Conservation (phyloP, 345 rosid species). For the Euclidium syriacum region DNA sequence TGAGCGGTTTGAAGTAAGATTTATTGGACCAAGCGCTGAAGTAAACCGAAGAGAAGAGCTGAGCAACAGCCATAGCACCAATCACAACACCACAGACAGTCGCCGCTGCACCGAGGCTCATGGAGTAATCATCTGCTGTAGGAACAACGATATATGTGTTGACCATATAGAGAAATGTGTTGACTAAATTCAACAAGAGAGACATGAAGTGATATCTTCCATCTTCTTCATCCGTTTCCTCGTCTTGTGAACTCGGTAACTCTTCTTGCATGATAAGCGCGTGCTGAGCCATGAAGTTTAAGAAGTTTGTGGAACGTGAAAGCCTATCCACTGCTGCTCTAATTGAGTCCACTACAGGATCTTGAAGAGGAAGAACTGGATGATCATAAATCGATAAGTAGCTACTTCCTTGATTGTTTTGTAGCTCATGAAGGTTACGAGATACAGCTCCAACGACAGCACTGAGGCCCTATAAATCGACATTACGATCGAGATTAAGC, state of each 20-base stretch:
- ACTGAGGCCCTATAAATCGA: constrained; percentile 65
- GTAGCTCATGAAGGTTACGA: constrained; percentile 95
- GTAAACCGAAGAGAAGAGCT: constrained; percentile 88
- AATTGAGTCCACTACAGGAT: constrained; percentile 75
- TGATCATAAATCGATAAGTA: constrained; percentile 86
- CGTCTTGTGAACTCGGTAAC: constrained; percentile 68
- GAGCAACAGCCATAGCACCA: constrained; percentile 98
- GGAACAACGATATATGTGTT: constrained; percentile 92
- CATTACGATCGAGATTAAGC: neutral
- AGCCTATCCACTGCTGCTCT: constrained; percentile 89
- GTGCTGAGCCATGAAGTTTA: constrained; percentile 85
- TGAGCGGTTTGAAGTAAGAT: constrained; percentile 87
- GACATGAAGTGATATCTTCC: constrained; percentile 88
- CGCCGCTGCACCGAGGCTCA: constrained; percentile 92
- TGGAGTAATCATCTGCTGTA: constrained; percentile 89
- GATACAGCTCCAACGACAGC: constrained; percentile 98
- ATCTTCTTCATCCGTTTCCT: constrained; percentile 46
- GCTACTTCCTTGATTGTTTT: constrained; percentile 90
- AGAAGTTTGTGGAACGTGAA: constrained; percentile 78
- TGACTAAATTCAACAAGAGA: constrained; percentile 71
- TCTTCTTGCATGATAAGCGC: constrained; percentile 95
- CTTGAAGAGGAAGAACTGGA: constrained; percentile 77
- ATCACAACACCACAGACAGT: constrained; percentile 95
- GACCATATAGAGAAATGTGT: constrained; percentile 89
- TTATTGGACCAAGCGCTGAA: constrained; percentile 47